A percentile compares a stretch with the other conserved stretches of the same genome.
These are phyloP conservation scores for Rhodotorula toruloides DNA, from an alignment of 768 basidiomycete species.

Conservation along the genomic window DNA sequence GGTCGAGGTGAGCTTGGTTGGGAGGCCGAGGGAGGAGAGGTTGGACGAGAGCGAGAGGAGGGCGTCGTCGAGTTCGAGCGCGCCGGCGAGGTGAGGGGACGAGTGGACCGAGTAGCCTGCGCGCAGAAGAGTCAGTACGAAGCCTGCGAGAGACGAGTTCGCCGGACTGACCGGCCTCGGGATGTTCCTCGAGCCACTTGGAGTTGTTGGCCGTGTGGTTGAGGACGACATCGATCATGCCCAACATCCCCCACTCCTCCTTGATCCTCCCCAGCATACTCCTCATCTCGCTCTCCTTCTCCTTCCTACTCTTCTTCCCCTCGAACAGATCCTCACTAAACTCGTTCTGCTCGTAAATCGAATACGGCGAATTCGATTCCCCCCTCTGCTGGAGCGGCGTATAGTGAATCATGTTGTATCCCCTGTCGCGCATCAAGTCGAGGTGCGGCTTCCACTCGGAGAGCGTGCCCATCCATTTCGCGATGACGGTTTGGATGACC, in stretches of 20 bases:
- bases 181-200: conserved; percentile 83
- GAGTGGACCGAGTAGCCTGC: conserved; percentile 82
- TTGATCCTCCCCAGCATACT: conserved; percentile 60
- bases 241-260: conserved; percentile 81
- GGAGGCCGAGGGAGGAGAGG: conserved; percentile 63
- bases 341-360: conserved; percentile 75
- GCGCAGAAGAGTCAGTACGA: too few relatives aligned
- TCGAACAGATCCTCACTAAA: conserved; percentile 74
- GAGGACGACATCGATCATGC: conserved; percentile 88
- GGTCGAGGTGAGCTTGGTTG: conserved; percentile 61
- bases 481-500: conserved; percentile 80
- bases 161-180: conserved; percentile 74
- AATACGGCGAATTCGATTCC: conserved; percentile 84
- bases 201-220: conserved; percentile 97
- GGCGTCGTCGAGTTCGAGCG: conserved; percentile 81
- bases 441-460: conserved; percentile 72
- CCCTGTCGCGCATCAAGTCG: conserved; percentile 73
- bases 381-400: conserved; percentile 91
- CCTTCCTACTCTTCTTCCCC: conserved; percentile 24
- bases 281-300: conserved; percentile 45
- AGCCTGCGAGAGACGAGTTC: neutral
- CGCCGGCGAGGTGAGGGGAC: conserved; percentile 85
- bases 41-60: conserved; percentile 72
- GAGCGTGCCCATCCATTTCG: conserved; percentile 95
- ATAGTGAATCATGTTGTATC: conserved; percentile 98